These are phyloP conservation scores for Cucurbita moschata DNA, from an alignment of 306 rosid species.

Conservation along the genomic window DNA sequence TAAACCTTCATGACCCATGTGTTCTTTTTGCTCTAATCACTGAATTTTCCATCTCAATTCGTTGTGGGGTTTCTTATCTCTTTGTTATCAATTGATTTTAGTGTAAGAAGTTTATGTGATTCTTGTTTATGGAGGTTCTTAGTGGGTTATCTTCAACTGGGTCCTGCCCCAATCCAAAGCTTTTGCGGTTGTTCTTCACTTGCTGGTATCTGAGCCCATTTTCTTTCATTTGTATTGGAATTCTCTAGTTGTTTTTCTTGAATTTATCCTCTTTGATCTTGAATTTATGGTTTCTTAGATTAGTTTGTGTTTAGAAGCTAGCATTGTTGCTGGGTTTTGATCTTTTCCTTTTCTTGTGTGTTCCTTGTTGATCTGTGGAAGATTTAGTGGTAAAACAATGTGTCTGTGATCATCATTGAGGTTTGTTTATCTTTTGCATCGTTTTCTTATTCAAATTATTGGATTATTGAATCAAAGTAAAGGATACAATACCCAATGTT, in stretches of 20 bases:
- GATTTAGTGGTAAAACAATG: slow-evolving; percentile 4
- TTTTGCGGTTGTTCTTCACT: background rate
- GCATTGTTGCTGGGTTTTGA: slow-evolving; percentile 20
- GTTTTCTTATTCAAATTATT: background rate
- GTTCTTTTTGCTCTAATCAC: background rate
- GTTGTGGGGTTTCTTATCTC: background rate
- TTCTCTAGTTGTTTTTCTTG: background rate
- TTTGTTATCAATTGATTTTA: background rate
- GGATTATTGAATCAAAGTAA: background rate
- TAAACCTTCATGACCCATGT: background rate
- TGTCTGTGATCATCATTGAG: background rate
- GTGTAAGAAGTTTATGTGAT: background rate
- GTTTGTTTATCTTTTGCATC: background rate
- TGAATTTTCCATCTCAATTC: background rate
- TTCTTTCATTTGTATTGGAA: background rate
- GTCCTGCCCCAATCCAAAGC: background rate
- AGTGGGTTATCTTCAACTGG: slow-evolving; percentile 13
- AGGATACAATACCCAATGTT: background rate
- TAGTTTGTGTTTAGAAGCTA: slow-evolving; percentile 6
- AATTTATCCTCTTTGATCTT: background rate
- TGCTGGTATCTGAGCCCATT: background rate
- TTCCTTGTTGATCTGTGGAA: slow-evolving; percentile 16
- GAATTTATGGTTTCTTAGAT: background rate
- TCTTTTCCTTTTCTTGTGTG: slow-evolving; percentile 4
- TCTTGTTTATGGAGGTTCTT: slow-evolving; percentile 7